phyloP scores from a whole-genome alignment of 1,284 basidiomycete genomes.

The Veloporphyrellus conicus region DNA sequence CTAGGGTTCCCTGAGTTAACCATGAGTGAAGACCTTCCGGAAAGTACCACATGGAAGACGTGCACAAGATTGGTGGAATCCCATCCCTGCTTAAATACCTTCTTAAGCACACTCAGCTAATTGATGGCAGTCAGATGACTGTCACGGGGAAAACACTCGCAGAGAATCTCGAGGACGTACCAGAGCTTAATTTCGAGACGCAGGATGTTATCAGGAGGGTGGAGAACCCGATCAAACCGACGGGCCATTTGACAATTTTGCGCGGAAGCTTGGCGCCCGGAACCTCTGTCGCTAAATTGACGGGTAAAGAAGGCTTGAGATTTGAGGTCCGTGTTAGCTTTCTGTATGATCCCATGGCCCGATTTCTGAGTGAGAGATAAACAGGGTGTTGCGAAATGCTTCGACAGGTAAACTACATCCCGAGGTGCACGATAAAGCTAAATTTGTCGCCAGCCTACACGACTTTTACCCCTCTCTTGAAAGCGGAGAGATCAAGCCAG shows the following conservation, averaged over 20 bases:
- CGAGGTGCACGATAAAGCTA: not conserved
- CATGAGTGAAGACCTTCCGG: constrained; percentile 70
- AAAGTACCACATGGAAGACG: constrained; percentile 95
- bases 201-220: constrained; percentile 84
- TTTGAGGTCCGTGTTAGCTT: constrained; percentile 61
- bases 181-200: constrained; percentile 70
- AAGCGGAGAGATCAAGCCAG: constrained; percentile 78
- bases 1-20: constrained; percentile 1
- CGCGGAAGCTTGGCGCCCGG: constrained; percentile 88
- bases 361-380: constrained; percentile 6
- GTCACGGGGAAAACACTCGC: constrained; percentile 92
- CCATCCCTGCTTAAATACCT: constrained; percentile 83
- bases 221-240: constrained; percentile 84
- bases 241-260: constrained; percentile 90
- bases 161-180: constrained; percentile 82
- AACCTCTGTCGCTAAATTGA: constrained; percentile 92
- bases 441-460: constrained; percentile 53
- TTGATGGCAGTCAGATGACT: constrained; percentile 88
- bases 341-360: not conserved
- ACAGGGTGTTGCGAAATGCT: constrained; percentile 71
- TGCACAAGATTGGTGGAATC: constrained; percentile 88
- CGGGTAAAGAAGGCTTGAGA: constrained; percentile 87
- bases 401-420: constrained; percentile 52
- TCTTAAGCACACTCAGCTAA: constrained; percentile 79
- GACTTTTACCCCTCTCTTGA: constrained; percentile 83